These are phyloP conservation scores for Pilobolus umbonatus DNA, from an alignment of 192 early-diverging fungal species.

Conservation along the genomic window DNA sequence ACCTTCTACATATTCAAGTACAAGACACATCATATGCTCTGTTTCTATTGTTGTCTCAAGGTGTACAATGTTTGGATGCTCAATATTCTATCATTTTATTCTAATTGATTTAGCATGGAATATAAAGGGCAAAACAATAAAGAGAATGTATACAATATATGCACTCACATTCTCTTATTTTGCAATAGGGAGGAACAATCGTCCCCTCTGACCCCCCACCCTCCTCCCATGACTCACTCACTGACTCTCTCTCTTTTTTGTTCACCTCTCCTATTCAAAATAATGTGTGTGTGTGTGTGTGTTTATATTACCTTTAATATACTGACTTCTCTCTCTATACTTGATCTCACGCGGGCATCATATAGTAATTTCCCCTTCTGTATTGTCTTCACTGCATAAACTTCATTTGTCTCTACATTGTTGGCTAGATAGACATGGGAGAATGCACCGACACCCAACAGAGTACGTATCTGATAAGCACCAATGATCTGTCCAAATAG, in stretches of 20 bases:
- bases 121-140: not conserved
- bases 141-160: too few relatives aligned
- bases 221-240: too few relatives aligned
- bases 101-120: not conserved
- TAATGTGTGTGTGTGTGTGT: not conserved
- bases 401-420: constrained; percentile 10
- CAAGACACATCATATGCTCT: constrained; percentile 54
- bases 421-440: constrained; percentile 31
- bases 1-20: constrained; percentile 66
- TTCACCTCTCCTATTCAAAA: not conserved
- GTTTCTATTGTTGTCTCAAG: constrained; percentile 62
- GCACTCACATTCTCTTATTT: not conserved
- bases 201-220: too few relatives aligned
- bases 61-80: constrained; percentile 65
- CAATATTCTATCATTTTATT: constrained; percentile 36
- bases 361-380: constrained; percentile 21
- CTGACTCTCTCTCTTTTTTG: too few relatives aligned
- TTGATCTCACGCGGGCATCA: constrained; percentile 31
- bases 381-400: constrained; percentile 34
- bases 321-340: constrained; percentile 35
- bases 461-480: constrained; percentile 20
- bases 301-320: constrained; percentile 28
- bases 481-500: constrained; percentile 24
- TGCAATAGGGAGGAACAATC: too few relatives aligned
- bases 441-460: constrained; percentile 34